Evolutionary conservation across 192 early-diverging fungal genomes (phyloP).

Genomic region (Mortierella alpina): DNA sequence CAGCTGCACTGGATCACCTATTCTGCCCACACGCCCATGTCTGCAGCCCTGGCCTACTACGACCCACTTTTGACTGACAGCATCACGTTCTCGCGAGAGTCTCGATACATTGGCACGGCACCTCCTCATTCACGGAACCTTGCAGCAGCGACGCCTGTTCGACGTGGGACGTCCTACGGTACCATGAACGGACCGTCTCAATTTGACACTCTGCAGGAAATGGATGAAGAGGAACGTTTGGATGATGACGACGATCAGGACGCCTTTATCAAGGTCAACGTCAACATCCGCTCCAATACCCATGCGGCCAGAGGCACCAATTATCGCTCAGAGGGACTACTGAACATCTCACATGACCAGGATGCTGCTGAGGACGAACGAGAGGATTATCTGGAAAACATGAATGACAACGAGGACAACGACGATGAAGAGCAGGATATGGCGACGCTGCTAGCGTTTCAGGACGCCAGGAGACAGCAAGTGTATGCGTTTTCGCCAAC

Average conservation of each 20-base stretch:
- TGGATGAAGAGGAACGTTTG: conserved; percentile 25
- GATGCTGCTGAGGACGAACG: not conserved
- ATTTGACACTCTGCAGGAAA: conserved; percentile 38
- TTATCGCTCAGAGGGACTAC: not conserved
- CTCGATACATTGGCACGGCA: conserved; percentile 16
- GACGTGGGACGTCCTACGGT: conserved; percentile 37
- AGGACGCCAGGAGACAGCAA: conserved; percentile 38
- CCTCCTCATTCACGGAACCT: too few species aligned
- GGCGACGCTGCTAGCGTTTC: conserved; percentile 39
- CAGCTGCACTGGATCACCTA: conserved; percentile 52
- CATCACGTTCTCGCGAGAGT: conserved; percentile 50
- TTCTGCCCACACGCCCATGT: conserved; percentile 50
- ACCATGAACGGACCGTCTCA: conserved; percentile 27
- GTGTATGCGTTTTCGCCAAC: conserved; percentile 23
- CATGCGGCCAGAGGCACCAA: not conserved
- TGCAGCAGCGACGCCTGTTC: not conserved
- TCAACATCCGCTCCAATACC: conserved; percentile 5
- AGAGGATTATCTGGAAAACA: not conserved
- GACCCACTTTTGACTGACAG: conserved; percentile 35
- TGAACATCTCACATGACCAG: not conserved
- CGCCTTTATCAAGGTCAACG: conserved; percentile 44
- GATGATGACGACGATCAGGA: conserved; percentile 32
- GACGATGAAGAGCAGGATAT: conserved; percentile 46
- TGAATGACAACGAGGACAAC: not conserved
- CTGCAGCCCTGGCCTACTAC: conserved; percentile 41